A percentile compares a stretch with the other conserved stretches of the same genome.
phyloP scores from a whole-genome alignment of 139 green algal genomes.

The Micromonas pusilla region DNA sequence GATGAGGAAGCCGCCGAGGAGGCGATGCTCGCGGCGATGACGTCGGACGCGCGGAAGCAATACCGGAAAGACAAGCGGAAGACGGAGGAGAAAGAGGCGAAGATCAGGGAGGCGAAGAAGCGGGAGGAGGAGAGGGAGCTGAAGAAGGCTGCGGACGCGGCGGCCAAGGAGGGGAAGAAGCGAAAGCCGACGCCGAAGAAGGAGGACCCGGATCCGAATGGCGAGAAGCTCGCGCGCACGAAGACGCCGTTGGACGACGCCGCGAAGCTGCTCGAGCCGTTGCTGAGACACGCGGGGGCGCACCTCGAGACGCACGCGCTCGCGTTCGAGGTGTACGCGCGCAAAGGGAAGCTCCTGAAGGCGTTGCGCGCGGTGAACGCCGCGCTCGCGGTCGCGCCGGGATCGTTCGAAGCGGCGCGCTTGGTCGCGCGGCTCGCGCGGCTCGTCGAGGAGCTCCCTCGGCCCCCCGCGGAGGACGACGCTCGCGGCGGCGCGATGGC shows the following conservation, averaged over 20 bases:
- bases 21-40: slow-evolving; percentile 57
- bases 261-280: slow-evolving; percentile 59
- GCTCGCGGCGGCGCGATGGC: too few species aligned
- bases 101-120: neutral
- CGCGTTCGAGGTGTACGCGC: slow-evolving; percentile 67
- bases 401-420: neutral
- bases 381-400: slow-evolving; percentile 39
- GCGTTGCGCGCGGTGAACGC: slow-evolving; percentile 63
- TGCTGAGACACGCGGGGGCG: slow-evolving; percentile 31
- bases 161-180: slow-evolving; percentile 37
- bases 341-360: slow-evolving; percentile 62
- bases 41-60: slow-evolving; percentile 61
- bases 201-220: slow-evolving; percentile 78
- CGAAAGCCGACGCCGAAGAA: slow-evolving; percentile 30
- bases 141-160: slow-evolving; percentile 37
- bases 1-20: slow-evolving; percentile 22
- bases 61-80: slow-evolving; percentile 52
- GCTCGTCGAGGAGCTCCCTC: neutral
- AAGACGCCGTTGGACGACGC: slow-evolving; percentile 79
- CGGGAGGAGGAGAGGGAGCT: slow-evolving; percentile 43
- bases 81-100: slow-evolving; percentile 16
- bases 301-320: slow-evolving; percentile 51
- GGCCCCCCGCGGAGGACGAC: too few species aligned
- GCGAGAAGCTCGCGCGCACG: slow-evolving; percentile 59
- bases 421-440: neutral